Conservation (phyloP, 2,329 filamentous ascomycete species). For the Acrocalymma vagum region DNA sequence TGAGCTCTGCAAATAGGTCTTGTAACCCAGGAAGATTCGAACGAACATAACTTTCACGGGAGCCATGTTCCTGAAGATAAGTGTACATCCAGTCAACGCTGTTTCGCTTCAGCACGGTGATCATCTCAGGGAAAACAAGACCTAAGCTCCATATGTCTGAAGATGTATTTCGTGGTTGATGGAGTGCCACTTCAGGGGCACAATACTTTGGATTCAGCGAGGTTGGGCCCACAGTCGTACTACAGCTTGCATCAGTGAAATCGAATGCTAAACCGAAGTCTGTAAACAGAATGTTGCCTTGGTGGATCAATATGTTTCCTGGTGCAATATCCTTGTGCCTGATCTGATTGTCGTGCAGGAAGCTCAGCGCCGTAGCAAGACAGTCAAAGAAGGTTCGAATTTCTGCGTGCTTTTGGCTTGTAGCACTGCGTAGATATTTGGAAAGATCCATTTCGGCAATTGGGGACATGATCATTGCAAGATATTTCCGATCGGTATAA, state of each 20-base stretch:
- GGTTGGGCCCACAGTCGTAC: constrained; percentile 13
- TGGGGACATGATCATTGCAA: constrained; percentile 40
- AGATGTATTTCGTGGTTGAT: constrained; percentile 14
- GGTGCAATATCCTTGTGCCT: constrained; percentile 44
- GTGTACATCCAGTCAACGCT: no score
- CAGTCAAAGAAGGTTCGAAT: constrained; percentile 34
- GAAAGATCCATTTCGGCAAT: constrained; percentile 28
- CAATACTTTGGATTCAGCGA: constrained; percentile 16
- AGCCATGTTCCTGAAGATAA: no score
- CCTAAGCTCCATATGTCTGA: constrained; percentile 25
- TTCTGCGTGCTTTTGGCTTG: constrained; percentile 7
- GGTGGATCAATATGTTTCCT: constrained; percentile 36
- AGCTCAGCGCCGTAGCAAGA: constrained; percentile 29
- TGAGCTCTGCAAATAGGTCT: no score
- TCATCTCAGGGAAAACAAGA: constrained; percentile 24
- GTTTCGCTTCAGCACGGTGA: no score
- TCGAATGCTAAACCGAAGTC: constrained; percentile 36
- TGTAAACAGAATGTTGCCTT: constrained; percentile 23
- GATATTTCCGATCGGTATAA: constrained; percentile 36
- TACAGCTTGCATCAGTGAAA: constrained; percentile 10
- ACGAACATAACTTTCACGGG: no score
- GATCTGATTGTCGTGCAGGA: constrained; percentile 33
- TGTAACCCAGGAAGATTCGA: no score
- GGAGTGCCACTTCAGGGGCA: constrained; percentile 19
- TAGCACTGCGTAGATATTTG: constrained; percentile 23